A percentile compares a stretch with the other conserved stretches of the same genome.
These are phyloP conservation scores for Patellaria atrata DNA, from an alignment of 495 filamentous ascomycete genomes.

Conservation along the genomic window DNA sequence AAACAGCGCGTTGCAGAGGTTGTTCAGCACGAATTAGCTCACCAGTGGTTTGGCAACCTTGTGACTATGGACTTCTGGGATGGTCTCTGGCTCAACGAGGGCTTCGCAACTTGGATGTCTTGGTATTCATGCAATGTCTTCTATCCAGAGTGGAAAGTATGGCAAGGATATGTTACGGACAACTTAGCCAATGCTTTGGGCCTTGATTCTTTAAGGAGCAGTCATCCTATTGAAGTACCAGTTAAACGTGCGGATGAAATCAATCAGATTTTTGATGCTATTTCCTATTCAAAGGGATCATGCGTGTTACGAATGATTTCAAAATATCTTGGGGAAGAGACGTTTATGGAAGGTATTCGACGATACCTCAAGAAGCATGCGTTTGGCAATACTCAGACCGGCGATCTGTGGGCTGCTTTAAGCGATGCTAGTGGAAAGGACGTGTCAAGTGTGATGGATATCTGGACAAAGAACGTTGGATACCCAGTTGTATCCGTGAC, in stretches of 20 bases:
- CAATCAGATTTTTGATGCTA: slow-evolving; percentile 97
- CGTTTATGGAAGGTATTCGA: slow-evolving; percentile 84
- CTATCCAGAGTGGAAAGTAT: slow-evolving; percentile 99
- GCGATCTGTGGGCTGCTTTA: slow-evolving; percentile 82
- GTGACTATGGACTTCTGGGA: slow-evolving; percentile 99
- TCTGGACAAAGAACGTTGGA: slow-evolving; percentile 68
- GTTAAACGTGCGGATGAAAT: slow-evolving; percentile 91
- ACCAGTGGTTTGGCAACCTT: slow-evolving; percentile 98
- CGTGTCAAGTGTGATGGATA: slow-evolving; percentile 62
- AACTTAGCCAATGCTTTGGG: slow-evolving; percentile 76
- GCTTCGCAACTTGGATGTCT: slow-evolving; percentile 81
- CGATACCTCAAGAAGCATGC: slow-evolving; percentile 91
- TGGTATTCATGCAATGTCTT: slow-evolving; percentile 70
- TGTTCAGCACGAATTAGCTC: slow-evolving; percentile 92
- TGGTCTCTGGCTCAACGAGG: slow-evolving; percentile 95
- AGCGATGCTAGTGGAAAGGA: slow-evolving; percentile 84
- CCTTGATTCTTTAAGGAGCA: slow-evolving; percentile 82
- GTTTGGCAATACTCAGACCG: slow-evolving; percentile 71
- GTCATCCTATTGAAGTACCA: slow-evolving; percentile 93
- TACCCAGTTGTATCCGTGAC: slow-evolving; percentile 59
- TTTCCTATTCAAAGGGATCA: slow-evolving; percentile 94
- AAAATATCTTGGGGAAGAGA: slow-evolving; percentile 82
- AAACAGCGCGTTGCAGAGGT: slow-evolving; percentile 90
- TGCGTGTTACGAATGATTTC: slow-evolving; percentile 96
- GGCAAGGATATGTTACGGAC: slow-evolving; percentile 86